A percentile compares a stretch with the other conserved stretches of the same genome.
Evolutionary conservation across 768 basidiomycete species (phyloP).

Genomic region (Hydnomerulius pinastri): DNA sequence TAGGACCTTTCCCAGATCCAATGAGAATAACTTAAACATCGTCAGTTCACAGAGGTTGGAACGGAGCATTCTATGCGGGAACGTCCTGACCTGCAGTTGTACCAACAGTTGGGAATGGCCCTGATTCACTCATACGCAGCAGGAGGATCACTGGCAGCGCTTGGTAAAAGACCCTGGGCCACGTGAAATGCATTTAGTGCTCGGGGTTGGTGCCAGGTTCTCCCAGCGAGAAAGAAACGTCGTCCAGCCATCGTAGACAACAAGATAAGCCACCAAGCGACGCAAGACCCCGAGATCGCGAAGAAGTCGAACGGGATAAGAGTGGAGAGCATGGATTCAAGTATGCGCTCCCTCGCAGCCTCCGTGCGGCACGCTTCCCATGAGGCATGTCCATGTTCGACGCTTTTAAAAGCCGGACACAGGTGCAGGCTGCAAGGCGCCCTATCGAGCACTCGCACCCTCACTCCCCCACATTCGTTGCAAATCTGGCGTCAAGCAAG

Average conservation of each 20-base stretch:
- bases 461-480: conserved; percentile 10
- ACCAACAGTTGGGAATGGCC: too few relatives aligned
- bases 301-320: conserved; percentile 14
- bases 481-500: conserved; percentile 25
- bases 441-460: conserved; percentile 20
- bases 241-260: too few relatives aligned
- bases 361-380: conserved; percentile 32
- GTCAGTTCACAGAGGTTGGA: too few relatives aligned
- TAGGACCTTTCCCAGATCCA: too few relatives aligned
- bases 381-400: conserved; percentile 26
- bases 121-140: too few relatives aligned
- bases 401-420: conserved; percentile 19
- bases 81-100: too few relatives aligned
- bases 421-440: conserved; percentile 16
- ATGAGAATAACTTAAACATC: conserved; percentile 1
- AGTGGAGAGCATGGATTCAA: conserved; percentile 14
- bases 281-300: conserved; percentile 5
- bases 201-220: too few relatives aligned
- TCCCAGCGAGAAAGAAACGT: too few relatives aligned
- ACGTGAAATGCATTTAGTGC: too few relatives aligned
- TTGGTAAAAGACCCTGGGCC: too few relatives aligned
- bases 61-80: too few relatives aligned
- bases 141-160: too few relatives aligned
- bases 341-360: conserved; percentile 13
- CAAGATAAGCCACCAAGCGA: conserved; percentile 6